A percentile compares a stretch with the other conserved stretches of the same genome.
phyloP scores from a whole-genome alignment of 2,329 filamentous ascomycete species.

The Verticillium zaregamsianum region DNA sequence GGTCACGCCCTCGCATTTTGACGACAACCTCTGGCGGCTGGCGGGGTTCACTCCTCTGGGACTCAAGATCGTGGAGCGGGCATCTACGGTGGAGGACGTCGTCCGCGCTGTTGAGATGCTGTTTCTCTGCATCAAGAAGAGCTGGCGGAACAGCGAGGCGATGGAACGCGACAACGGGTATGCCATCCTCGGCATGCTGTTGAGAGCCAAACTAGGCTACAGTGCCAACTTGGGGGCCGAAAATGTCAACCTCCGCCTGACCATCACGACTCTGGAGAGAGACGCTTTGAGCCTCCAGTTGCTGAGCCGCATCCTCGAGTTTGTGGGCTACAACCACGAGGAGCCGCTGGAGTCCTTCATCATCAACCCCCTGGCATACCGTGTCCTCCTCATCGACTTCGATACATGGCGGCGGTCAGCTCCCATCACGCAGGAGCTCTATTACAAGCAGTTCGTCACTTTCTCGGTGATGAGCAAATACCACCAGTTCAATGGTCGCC shows the following conservation, averaged over 20 bases:
- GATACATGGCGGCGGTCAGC: conserved; percentile 88
- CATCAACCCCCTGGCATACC: conserved; percentile 91
- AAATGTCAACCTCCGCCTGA: conserved; percentile 27
- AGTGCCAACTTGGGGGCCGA: conserved; percentile 25
- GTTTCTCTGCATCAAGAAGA: conserved; percentile 80
- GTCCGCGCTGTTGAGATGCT: conserved; percentile 77
- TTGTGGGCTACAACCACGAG: conserved; percentile 83
- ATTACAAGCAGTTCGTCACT: conserved; percentile 86
- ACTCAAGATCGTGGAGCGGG: conserved; percentile 77
- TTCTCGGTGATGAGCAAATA: conserved; percentile 91
- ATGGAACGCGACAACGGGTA: conserved; percentile 97
- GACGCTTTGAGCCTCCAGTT: conserved; percentile 58
- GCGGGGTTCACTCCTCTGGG: conserved; percentile 87
- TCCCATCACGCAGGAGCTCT: conserved; percentile 73
- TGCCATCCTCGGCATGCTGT: conserved; percentile 75
- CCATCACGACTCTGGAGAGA: conserved; percentile 47
- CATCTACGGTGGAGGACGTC: conserved; percentile 65
- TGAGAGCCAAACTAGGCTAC: conserved; percentile 76
- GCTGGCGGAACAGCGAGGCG: conserved; percentile 96
- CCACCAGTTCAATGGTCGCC: conserved; percentile 84
- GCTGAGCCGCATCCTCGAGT: conserved; percentile 73
- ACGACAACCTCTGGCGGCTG: conserved; percentile 88
- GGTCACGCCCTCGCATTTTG: conserved; percentile 75
- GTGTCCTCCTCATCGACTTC: conserved; percentile 85
- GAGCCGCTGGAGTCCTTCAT: conserved; percentile 85